Conservation (phyloP, 805 yeast species). For the Metschnikowia henanensis region DNA sequence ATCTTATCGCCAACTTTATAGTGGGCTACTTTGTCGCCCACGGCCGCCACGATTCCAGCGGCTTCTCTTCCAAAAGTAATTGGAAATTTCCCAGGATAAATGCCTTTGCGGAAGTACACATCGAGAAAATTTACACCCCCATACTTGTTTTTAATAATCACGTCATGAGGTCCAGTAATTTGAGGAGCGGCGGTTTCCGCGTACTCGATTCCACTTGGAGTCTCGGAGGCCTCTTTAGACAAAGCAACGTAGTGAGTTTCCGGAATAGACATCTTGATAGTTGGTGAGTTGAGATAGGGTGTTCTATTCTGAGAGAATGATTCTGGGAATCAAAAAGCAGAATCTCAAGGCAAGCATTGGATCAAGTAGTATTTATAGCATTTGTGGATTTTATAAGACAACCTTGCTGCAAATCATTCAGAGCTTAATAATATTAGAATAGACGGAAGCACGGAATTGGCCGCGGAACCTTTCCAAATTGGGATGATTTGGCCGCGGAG, state of each 20-base stretch:
- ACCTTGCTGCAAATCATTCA: too few relatives aligned
- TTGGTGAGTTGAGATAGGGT: too few relatives aligned
- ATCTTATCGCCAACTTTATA: constrained; percentile 71
- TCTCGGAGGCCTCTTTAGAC: constrained; percentile 53
- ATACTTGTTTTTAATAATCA: constrained; percentile 70
- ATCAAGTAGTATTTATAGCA: too few relatives aligned
- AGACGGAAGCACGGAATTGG: too few relatives aligned
- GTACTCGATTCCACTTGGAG: constrained; percentile 59
- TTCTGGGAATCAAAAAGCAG: not conserved
- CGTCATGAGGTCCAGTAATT: constrained; percentile 48
- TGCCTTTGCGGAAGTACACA: constrained; percentile 75
- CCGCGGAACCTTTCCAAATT: too few relatives aligned
- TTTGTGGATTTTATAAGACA: too few relatives aligned
- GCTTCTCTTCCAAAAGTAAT: constrained; percentile 72
- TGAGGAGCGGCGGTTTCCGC: constrained; percentile 59
- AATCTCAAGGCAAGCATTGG: not conserved
- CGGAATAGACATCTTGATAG: constrained; percentile 38
- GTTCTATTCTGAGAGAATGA: not conserved
- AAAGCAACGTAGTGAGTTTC: constrained; percentile 54
- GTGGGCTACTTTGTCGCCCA: constrained; percentile 55
- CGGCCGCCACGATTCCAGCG: constrained; percentile 63
- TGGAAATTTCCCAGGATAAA: constrained; percentile 64
- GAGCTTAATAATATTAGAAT: too few relatives aligned
- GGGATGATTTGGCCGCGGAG: too few relatives aligned
- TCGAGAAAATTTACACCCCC: constrained; percentile 85